Percentiles rank a stretch among this genome's conserved stretches.
Conservation (phyloP, 768 basidiomycete genomes). For the Erythrobasidium yunnanense region DNA sequence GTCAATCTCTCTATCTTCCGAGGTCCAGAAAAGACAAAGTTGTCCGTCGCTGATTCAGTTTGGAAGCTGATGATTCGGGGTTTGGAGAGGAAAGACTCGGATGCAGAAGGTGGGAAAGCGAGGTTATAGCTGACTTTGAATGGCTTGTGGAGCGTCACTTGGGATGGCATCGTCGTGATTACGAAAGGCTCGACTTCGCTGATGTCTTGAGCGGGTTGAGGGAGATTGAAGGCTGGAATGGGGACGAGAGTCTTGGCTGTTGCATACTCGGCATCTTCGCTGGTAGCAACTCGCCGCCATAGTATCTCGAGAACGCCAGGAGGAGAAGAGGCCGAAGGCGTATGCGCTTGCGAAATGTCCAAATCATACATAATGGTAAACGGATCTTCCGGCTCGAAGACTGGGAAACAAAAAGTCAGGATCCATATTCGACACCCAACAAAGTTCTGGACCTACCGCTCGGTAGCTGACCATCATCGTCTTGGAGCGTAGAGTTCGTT, state of each 20-base stretch:
- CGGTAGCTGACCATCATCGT: background rate
- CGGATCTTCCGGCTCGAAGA: slow-evolving; percentile 17
- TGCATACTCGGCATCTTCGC: background rate
- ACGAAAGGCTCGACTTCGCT: slow-evolving; percentile 46
- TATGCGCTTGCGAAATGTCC: slow-evolving; percentile 43
- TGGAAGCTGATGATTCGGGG: slow-evolving; percentile 56
- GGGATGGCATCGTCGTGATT: slow-evolving; percentile 54
- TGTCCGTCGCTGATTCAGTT: slow-evolving; percentile 56
- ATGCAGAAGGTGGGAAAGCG: slow-evolving; percentile 52
- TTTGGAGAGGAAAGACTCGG: slow-evolving; percentile 40
- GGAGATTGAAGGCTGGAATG: slow-evolving; percentile 51
- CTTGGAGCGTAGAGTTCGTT: background rate
- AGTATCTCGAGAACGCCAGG: slow-evolving; percentile 43
- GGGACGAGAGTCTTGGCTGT: slow-evolving; percentile 5
- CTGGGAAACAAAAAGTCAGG: slow-evolving; percentile 43
- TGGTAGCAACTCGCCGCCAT: slow-evolving; percentile 34
- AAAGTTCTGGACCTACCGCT: slow-evolving; percentile 25
- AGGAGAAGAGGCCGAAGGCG: slow-evolving; percentile 20
- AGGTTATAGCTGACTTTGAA: slow-evolving; percentile 44
- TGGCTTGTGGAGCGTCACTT: slow-evolving; percentile 47
- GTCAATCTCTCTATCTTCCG: slow-evolving; percentile 57
- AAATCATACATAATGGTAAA: slow-evolving; percentile 38
- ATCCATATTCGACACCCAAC: background rate
- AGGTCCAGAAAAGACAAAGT: slow-evolving; percentile 72
- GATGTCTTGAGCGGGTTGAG: slow-evolving; percentile 47